Evolutionary conservation across 306 rosid genomes (phyloP), one percentile per base, ranked within the genome.

Genomic region (Castanea mollissima): DNA sequence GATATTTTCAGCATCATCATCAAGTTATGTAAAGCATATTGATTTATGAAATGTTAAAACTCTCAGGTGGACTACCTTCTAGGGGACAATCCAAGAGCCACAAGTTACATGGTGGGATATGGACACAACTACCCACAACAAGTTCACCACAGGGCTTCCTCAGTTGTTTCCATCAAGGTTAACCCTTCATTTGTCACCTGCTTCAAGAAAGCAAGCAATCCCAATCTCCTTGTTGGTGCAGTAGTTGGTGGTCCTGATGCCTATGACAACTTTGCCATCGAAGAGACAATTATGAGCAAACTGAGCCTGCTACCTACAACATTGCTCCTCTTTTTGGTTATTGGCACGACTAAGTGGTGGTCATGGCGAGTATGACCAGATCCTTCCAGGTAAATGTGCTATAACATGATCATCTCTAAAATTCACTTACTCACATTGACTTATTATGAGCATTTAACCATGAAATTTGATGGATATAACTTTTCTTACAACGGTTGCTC

Each of bases 241-340:
- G 31, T 89, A 77, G 91, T 95, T 51, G 96, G 99, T 34, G 98
- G 98, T 64, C 99, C 99, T 65, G 99, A 95, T 89, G 94, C 97
- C 13, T 93, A 95, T 75, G 99, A 95, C 79, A 88, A 95, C 88
- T 95, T 95, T 58, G 99, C 98, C 46, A 98, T 81, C 78, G 89
- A 80, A 91, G 98, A 80, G 94, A 95, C 62, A 95, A 95, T 38
- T 95, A 91, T 78, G 89, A 95, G 82, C 99, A 95, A 76, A 95
- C 99, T 5, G 97, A 95, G 72, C 99, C 99, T 67, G 99, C 99
- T 63, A 91, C 99, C 27, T 95, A 95, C 85, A 95, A 95, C 90
- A 95, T 93, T 85, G 99, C 99, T 86, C 99, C 99, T 79, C 86
- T 93, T 75, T 77, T 93, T 4, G 99, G 98, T 38, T 91, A 75